Evolutionary conservation across 176 grass and related monocot genomes (phyloP).

Genomic region (Lolium multiflorum): DNA sequence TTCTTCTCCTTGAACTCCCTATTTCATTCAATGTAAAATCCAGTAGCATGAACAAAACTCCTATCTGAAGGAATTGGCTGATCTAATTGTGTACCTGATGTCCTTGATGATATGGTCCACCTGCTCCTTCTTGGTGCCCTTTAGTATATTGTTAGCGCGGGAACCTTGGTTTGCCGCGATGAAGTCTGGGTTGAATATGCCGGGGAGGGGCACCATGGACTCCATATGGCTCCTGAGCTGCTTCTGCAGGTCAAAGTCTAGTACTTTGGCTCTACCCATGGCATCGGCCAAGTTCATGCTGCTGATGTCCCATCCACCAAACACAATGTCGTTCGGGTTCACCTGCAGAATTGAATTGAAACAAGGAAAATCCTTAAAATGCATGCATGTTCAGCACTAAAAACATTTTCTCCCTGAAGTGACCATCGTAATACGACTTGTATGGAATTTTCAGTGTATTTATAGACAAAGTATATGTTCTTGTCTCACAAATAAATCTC

Average conservation of each 20-base stretch:
- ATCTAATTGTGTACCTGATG: constrained; percentile 52
- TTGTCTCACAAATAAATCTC: background rate
- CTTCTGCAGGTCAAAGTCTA: constrained; percentile 86
- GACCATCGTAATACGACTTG: background rate
- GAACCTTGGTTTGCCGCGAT: constrained; percentile 75
- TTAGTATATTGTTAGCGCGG: constrained; percentile 65
- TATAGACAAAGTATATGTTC: background rate
- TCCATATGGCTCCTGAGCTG: constrained; percentile 72
- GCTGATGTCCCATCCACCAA: constrained; percentile 87
- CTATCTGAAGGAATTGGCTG: background rate
- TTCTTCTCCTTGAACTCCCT: constrained; percentile 83
- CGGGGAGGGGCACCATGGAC: constrained; percentile 70
- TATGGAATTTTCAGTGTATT: background rate
- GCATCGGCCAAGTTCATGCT: constrained; percentile 75
- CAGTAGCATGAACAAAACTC: background rate
- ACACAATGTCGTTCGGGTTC: constrained; percentile 72
- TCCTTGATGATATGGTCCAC: constrained; percentile 78
- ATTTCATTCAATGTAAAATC: background rate
- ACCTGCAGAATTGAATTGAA: constrained; percentile 45
- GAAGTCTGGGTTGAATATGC: constrained; percentile 76
- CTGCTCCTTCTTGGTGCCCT: constrained; percentile 77
- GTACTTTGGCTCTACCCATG: constrained; percentile 76
- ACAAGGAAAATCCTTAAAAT: background rate
- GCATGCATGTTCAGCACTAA: background rate
- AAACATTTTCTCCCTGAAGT: background rate